These are phyloP conservation scores for Cyberlindnera xishuangbannaensis DNA, from an alignment of 805 yeast species.

Conservation along the genomic window DNA sequence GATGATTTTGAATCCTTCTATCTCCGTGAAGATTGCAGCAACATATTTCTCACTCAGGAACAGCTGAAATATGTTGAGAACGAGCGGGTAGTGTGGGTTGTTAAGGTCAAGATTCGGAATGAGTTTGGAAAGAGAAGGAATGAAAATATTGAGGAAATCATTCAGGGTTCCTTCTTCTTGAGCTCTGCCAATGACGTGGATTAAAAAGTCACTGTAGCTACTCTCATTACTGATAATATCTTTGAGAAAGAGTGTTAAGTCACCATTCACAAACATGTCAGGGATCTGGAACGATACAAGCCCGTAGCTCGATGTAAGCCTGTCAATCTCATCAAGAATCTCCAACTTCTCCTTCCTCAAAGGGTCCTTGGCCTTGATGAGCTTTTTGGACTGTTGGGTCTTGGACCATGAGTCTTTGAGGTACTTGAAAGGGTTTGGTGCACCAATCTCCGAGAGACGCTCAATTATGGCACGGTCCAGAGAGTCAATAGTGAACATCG, in stretches of 20 bases:
- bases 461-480: constrained; percentile 53
- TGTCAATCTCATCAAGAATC: constrained; percentile 42
- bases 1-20: constrained; percentile 47
- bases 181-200: constrained; percentile 51
- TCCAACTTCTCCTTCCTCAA: constrained; percentile 31
- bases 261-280: constrained; percentile 35
- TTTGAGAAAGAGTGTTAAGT: constrained; percentile 24
- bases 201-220: constrained; percentile 40
- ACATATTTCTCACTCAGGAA: constrained; percentile 56
- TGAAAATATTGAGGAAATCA: constrained; percentile 52
- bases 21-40: constrained; percentile 52
- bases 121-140: constrained; percentile 33
- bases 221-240: constrained; percentile 27
- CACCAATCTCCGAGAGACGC: constrained; percentile 49
- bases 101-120: constrained; percentile 36
- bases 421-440: constrained; percentile 40
- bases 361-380: constrained; percentile 36
- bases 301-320: constrained; percentile 55
- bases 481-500: constrained; percentile 11
- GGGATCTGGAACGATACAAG: constrained; percentile 64
- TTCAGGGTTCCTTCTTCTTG: constrained; percentile 59
- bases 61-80: constrained; percentile 50
- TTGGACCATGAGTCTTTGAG: constrained; percentile 39
- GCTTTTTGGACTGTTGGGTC: constrained; percentile 37
- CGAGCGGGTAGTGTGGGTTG: constrained; percentile 46